phyloP scores from a whole-genome alignment of 495 filamentous ascomycete species.

The Penicillium herquei region DNA sequence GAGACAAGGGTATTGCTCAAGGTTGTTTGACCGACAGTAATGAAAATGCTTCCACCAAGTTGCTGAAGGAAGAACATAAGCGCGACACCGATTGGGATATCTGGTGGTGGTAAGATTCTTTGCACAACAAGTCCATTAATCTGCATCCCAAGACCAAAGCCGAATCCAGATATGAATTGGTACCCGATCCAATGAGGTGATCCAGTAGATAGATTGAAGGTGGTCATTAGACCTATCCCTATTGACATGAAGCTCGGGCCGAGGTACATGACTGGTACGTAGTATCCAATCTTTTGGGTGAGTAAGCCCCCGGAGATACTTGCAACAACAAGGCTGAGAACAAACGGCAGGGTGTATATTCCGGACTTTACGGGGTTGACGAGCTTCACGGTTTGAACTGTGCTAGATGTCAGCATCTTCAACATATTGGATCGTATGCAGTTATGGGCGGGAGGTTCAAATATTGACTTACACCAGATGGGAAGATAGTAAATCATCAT shows the following conservation, averaged over 20 bases:
- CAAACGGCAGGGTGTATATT: slow-evolving; percentile 72
- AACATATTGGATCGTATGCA: slow-evolving; percentile 46
- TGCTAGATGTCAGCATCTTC: slow-evolving; percentile 58
- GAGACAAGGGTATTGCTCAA: neutral
- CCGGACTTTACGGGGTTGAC: slow-evolving; percentile 67
- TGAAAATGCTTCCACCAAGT: slow-evolving; percentile 70
- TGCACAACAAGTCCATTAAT: slow-evolving; percentile 65
- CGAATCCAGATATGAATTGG: slow-evolving; percentile 67
- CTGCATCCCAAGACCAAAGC: slow-evolving; percentile 68
- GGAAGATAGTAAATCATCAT: slow-evolving; percentile 54
- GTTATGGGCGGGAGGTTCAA: neutral
- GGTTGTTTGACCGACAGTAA: slow-evolving; percentile 60
- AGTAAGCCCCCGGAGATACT: slow-evolving; percentile 60
- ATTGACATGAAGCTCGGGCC: slow-evolving; percentile 58
- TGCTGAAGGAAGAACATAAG: slow-evolving; percentile 68
- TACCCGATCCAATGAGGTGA: slow-evolving; percentile 71
- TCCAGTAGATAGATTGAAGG: slow-evolving; percentile 53
- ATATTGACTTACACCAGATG: neutral
- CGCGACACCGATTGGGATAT: slow-evolving; percentile 68
- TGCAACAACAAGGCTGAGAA: slow-evolving; percentile 60
- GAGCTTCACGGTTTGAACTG: slow-evolving; percentile 78
- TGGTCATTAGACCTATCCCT: slow-evolving; percentile 69
- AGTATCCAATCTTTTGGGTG: slow-evolving; percentile 68
- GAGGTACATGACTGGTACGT: slow-evolving; percentile 68
- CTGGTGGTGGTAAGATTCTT: slow-evolving; percentile 57